phyloP scores from a whole-genome alignment of 192 early-diverging fungal species.

The Polychytrium aggregatum region DNA sequence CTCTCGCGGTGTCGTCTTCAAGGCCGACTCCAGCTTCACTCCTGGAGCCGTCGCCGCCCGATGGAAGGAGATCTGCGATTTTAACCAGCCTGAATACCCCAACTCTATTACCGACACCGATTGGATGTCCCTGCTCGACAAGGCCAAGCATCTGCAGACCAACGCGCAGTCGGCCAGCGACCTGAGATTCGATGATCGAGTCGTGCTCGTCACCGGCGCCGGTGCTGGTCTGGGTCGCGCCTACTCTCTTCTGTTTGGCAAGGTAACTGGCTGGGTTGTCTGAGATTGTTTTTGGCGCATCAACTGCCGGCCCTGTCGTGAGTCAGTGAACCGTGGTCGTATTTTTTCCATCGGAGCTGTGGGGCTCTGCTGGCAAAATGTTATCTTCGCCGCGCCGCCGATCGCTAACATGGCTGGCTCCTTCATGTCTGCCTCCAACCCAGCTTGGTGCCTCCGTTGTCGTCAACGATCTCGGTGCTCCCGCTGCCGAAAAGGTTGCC shows the following conservation, averaged over 20 bases:
- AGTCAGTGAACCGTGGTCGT: no score
- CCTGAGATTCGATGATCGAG: constrained; percentile 64
- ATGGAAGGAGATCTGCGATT: constrained; percentile 65
- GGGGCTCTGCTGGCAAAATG: no score
- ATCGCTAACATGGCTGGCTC: no score
- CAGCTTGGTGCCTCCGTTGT: constrained; percentile 77
- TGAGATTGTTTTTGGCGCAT: no score
- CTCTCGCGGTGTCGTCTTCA: constrained; percentile 79
- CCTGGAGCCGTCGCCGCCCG: constrained; percentile 70
- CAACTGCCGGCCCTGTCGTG: no score
- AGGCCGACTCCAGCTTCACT: constrained; percentile 73
- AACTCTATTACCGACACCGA: constrained; percentile 65
- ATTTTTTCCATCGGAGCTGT: neutral
- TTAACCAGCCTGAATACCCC: constrained; percentile 55
- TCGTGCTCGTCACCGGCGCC: constrained; percentile 83
- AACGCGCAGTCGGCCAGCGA: constrained; percentile 46
- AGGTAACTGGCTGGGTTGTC: constrained; percentile 21
- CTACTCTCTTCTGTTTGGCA: constrained; percentile 75
- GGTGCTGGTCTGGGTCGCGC: constrained; percentile 88
- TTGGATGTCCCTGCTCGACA: constrained; percentile 67
- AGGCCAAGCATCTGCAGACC: constrained; percentile 52
- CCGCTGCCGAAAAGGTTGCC: constrained; percentile 64
- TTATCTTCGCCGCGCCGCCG: neutral
- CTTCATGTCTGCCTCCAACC: neutral
- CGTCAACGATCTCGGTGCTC: constrained; percentile 80